Evolutionary conservation across 345 rosid species (phyloP).

Genomic region (Gossypium turneri): DNA sequence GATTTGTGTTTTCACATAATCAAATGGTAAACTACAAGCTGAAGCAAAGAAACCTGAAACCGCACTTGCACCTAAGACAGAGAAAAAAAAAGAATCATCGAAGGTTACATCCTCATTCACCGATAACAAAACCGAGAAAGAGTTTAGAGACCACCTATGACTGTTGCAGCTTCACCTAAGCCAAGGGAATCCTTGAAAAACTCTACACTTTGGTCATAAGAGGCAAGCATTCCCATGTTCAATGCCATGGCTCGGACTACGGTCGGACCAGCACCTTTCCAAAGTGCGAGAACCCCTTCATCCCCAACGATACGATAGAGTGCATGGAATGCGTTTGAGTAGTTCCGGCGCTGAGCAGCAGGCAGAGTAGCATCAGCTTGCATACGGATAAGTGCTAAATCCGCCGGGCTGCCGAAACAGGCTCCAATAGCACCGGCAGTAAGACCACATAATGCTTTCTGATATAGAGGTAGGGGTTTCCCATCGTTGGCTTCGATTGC

Average conservation of each 20-base stretch:
- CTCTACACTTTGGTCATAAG: constrained; percentile 95
- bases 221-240: constrained; percentile 99
- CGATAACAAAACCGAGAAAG: background rate
- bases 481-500: constrained; percentile 89
- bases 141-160: constrained; percentile 33
- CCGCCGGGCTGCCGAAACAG: constrained; percentile 84
- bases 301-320: constrained; percentile 74
- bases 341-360: constrained; percentile 82
- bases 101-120: background rate
- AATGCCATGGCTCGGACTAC: constrained; percentile 99
- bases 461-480: constrained; percentile 94
- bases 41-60: constrained; percentile 92
- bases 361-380: constrained; percentile 97
- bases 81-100: background rate
- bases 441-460: constrained; percentile 94
- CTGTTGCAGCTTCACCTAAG: constrained; percentile 67
- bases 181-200: constrained; percentile 76
- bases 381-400: constrained; percentile 97
- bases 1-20: constrained; percentile 94
- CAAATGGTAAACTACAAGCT: constrained; percentile 95
- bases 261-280: constrained; percentile 99
- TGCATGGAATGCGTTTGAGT: constrained; percentile 93
- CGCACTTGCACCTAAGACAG: constrained; percentile 71
- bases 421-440: constrained; percentile 99
- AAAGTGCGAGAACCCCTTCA: constrained; percentile 93